Conservation (phyloP, 306 rosid genomes). For the Trifolium subterraneum region DNA sequence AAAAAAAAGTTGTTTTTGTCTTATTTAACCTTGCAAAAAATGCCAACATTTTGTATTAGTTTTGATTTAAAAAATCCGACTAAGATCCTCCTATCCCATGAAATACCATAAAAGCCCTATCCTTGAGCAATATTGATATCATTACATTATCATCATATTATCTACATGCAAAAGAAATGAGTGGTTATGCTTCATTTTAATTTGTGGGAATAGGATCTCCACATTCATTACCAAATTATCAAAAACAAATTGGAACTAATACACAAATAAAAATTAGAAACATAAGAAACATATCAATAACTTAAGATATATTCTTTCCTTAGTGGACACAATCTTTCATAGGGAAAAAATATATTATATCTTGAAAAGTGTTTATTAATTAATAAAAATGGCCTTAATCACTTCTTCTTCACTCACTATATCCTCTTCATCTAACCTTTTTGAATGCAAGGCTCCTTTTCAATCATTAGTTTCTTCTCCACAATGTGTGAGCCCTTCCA, state of each 20-base stretch:
- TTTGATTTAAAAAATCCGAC: slow-evolving; percentile 27
- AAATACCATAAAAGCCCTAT: slow-evolving; percentile 63
- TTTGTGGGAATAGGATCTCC: slow-evolving; percentile 47
- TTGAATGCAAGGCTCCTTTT: slow-evolving; percentile 69
- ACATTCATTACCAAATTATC: slow-evolving; percentile 55
- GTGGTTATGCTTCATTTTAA: slow-evolving; percentile 56
- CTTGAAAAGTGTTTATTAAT: slow-evolving; percentile 37
- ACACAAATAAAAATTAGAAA: slow-evolving; percentile 39
- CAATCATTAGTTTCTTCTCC: slow-evolving; percentile 60
- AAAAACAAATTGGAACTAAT: slow-evolving; percentile 32
- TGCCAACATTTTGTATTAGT: neutral
- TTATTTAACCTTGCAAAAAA: neutral
- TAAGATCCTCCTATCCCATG: slow-evolving; percentile 50
- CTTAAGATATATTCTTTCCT: slow-evolving; percentile 29
- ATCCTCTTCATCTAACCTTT: slow-evolving; percentile 70
- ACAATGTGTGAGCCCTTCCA: slow-evolving; percentile 76
- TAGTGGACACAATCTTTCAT: slow-evolving; percentile 43
- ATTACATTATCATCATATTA: slow-evolving; percentile 51
- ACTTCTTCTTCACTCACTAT: slow-evolving; percentile 69
- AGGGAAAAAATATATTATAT: slow-evolving; percentile 16
- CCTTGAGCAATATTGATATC: slow-evolving; percentile 16
- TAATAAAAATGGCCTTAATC: slow-evolving; percentile 68
- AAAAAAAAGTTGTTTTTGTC: neutral
- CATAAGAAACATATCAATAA: slow-evolving; percentile 36
- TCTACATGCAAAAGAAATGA: slow-evolving; percentile 54